Evolutionary conservation across 2,329 filamentous ascomycete species (phyloP).

Genomic region (Fusarium scirpi): DNA sequence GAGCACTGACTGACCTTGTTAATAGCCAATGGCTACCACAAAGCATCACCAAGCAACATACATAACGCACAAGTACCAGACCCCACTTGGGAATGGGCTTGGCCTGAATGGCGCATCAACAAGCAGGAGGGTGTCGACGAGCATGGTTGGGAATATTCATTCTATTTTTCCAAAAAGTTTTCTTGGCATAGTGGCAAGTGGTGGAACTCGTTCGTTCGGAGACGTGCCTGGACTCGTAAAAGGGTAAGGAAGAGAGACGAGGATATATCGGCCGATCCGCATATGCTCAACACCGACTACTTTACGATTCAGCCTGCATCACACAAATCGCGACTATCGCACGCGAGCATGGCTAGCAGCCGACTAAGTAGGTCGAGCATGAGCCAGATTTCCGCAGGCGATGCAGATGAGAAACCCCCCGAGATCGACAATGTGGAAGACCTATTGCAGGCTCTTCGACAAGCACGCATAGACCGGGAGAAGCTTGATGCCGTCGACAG

Average conservation of each 20-base stretch:
- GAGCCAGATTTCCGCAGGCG: conserved; percentile 52
- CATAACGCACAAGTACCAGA: conserved; percentile 93
- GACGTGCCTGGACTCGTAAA: conserved; percentile 88
- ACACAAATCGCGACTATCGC: conserved; percentile 50
- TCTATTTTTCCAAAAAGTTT: conserved; percentile 80
- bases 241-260: conserved; percentile 70
- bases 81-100: conserved; percentile 92
- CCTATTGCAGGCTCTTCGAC: conserved; percentile 75
- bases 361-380: conserved; percentile 55
- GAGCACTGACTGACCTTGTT: conserved; percentile 11
- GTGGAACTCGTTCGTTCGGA: conserved; percentile 95
- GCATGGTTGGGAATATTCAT: conserved; percentile 96
- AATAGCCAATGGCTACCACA: conserved; percentile 71
- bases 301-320: conserved; percentile 77
- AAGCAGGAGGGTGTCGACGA: conserved; percentile 83
- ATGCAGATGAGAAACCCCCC: conserved; percentile 67
- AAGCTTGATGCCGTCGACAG: conserved; percentile 86
- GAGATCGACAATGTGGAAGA: conserved; percentile 73
- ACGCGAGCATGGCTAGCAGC: conserved; percentile 51
- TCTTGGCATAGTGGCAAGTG: conserved; percentile 92
- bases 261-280: conserved; percentile 64
- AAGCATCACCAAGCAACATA: conserved; percentile 73
- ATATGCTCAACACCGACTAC: conserved; percentile 81
- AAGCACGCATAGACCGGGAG: conserved; percentile 85
- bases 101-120: conserved; percentile 73